Base-by-base conservation (phyloP, 805 yeast genomes). In the Zygosaccharomyces kombuchaensis region DNA sequence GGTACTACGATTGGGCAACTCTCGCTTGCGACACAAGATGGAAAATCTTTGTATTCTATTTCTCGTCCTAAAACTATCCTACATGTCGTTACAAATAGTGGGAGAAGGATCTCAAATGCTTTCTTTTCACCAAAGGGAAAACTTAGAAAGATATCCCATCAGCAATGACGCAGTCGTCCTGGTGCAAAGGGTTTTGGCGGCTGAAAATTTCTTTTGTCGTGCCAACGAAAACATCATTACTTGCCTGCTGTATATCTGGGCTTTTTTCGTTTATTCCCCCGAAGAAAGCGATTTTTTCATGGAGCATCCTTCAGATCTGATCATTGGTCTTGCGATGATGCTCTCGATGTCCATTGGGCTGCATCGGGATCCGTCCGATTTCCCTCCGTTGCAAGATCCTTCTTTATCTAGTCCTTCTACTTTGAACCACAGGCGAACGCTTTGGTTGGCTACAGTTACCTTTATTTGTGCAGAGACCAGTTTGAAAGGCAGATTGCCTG, bases 251-350 rank as follows among this genome's bases (percentile, higher is more conserved):
- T 65, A 60, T 37, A 54, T 62, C 25, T 65, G 69, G 69, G 50
- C 65, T 10, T 60, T 57, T 34, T 58, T 58, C 27, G 66, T 57
- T 9, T 57, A 62, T 41, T 59, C 69, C 1, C 68, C 69, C 1
- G 68, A 65, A 38, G 62, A 62, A 47, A 65, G 66, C 19, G 68
- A 65, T 48, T 58, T 59, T 21, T 60, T 63, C 41, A 46, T 57
- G 27, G 67, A 56, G 30, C 65, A 63, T 34, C 67, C 69, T 14
- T 62, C 69, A 1, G 68, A 62, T 48, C 55, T 62, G 10, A 51
- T 65, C 2, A 50, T 56, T n/a, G 62, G 67, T 22, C 37, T 62
- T 7, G 54, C 64, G 10, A 51, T 59, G 36, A 57, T 58, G 56
- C 36, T 64, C 31, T 59, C 68, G 2, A 55, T 56, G 9, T 58